A percentile compares a stretch with the other conserved stretches of the same genome.
Conservation (phyloP, 371 early-diverging fungal genomes). For the Mucor racemosus region DNA sequence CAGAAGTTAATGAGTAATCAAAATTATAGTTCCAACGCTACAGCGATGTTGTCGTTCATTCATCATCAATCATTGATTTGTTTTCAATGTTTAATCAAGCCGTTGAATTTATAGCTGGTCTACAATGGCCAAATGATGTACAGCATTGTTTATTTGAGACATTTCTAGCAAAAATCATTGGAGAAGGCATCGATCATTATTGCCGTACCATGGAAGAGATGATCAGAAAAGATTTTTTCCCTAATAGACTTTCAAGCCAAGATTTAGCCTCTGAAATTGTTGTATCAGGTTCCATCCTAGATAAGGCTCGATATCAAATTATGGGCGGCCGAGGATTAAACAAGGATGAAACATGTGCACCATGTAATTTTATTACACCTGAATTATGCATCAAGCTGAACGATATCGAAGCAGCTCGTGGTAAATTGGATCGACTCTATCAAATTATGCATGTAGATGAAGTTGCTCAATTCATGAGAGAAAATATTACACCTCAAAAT, state of each 20-base stretch:
- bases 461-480: conserved; percentile 36
- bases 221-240: conserved; percentile 25
- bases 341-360: conserved; percentile 30
- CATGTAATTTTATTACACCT: conserved; percentile 49
- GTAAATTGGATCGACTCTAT: conserved; percentile 57
- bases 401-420: conserved; percentile 60
- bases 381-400: conserved; percentile 60
- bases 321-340: conserved; percentile 20
- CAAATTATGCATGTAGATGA: conserved; percentile 59
- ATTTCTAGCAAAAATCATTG: conserved; percentile 58
- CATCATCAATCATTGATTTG: conserved; percentile 74
- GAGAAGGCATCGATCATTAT: conserved; percentile 44
- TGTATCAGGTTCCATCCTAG: conserved; percentile 14
- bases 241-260: background rate
- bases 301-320: conserved; percentile 29
- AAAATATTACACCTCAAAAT: conserved; percentile 12
- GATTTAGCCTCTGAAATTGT: background rate
- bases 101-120: conserved; percentile 53
- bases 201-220: conserved; percentile 31
- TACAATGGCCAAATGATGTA: conserved; percentile 73
- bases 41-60: conserved; percentile 59
- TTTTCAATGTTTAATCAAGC: conserved; percentile 71
- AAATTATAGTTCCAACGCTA: conserved; percentile 50
- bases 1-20: too few species aligned
- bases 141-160: conserved; percentile 65